Percentiles rank a stretch among this genome's conserved stretches.
phyloP scores from a whole-genome alignment of 805 yeast genomes.

The Jamesozyma lodderae region DNA sequence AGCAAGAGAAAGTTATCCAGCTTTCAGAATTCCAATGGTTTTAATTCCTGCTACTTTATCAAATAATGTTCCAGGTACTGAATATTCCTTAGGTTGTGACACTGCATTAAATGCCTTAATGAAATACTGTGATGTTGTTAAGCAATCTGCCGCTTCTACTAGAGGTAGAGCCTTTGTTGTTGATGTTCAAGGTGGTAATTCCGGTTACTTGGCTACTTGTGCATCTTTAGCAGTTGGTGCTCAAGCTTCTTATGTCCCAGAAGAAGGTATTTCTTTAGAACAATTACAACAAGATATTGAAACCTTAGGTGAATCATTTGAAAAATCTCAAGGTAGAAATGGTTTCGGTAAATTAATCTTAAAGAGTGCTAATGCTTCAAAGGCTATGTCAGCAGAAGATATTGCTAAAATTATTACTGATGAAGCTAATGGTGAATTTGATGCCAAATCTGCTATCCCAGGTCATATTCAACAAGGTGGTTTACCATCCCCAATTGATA shows the following conservation, averaged over 20 bases:
- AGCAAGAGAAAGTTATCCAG: conserved; percentile 54
- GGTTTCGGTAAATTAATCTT: conserved; percentile 63
- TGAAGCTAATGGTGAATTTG: conserved; percentile 57
- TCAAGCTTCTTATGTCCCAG: conserved; percentile 69
- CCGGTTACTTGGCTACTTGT: conserved; percentile 67
- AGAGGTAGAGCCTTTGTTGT: conserved; percentile 73
- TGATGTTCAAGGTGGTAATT: conserved; percentile 80
- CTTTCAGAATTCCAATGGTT: conserved; percentile 69
- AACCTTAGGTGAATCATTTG: conserved; percentile 49
- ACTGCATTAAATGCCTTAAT: conserved; percentile 65
- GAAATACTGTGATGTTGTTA: conserved; percentile 68
- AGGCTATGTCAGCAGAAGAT: conserved; percentile 57
- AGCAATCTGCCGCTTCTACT: conserved; percentile 70
- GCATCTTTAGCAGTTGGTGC: conserved; percentile 67
- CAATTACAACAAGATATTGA: conserved; percentile 59
- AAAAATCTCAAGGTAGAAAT: conserved; percentile 53
- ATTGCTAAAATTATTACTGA: conserved; percentile 60
- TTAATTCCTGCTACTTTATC: conserved; percentile 74
- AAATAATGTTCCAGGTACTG: conserved; percentile 76
- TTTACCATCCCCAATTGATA: conserved; percentile 66
- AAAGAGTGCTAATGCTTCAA: conserved; percentile 61
- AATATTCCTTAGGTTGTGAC: conserved; percentile 67
- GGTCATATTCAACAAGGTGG: conserved; percentile 87
- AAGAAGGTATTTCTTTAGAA: conserved; percentile 50
- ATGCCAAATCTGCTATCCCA: conserved; percentile 72